Conservation (phyloP, 2,329 filamentous ascomycete genomes). For the Fusarium sororula region DNA sequence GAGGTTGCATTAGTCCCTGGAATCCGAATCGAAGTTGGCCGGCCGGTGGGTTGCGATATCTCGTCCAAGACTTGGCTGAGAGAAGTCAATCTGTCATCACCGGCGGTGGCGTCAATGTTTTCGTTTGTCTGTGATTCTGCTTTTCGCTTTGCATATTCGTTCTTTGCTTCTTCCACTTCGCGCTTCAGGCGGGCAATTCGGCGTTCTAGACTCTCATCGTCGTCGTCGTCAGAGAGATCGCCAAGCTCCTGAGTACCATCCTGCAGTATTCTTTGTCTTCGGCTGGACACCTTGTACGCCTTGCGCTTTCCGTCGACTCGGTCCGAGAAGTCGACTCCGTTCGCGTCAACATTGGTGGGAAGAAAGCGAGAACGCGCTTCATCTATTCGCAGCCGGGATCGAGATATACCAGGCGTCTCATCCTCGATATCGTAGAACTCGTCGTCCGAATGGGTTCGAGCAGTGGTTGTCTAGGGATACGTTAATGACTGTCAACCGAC, state of each 20-base stretch:
- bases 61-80: slow-evolving; percentile 78
- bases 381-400: slow-evolving; percentile 77
- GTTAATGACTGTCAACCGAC: slow-evolving; percentile 35
- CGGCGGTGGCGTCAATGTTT: slow-evolving; percentile 56
- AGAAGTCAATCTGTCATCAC: slow-evolving; percentile 61
- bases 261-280: slow-evolving; percentile 69
- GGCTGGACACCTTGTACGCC: slow-evolving; percentile 80
- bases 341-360: slow-evolving; percentile 77
- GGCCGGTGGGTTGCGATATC: slow-evolving; percentile 55
- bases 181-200: slow-evolving; percentile 84
- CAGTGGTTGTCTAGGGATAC: slow-evolving; percentile 60
- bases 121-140: slow-evolving; percentile 57
- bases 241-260: slow-evolving; percentile 74
- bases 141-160: slow-evolving; percentile 65
- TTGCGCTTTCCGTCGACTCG: slow-evolving; percentile 83
- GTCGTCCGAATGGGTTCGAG: slow-evolving; percentile 67
- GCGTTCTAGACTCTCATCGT: slow-evolving; percentile 78
- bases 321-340: slow-evolving; percentile 88
- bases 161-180: slow-evolving; percentile 80
- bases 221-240: slow-evolving; percentile 77
- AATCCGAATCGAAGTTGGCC: slow-evolving; percentile 14
- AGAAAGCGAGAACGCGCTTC: slow-evolving; percentile 84
- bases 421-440: slow-evolving; percentile 71
- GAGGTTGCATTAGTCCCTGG: slow-evolving; percentile 13
- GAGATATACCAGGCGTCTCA: slow-evolving; percentile 75